Percentiles rank a stretch among this genome's conserved stretches.
Evolutionary conservation across 2,329 filamentous ascomycete genomes (phyloP).

Genomic region (Hypoxylon rubiginosum): DNA sequence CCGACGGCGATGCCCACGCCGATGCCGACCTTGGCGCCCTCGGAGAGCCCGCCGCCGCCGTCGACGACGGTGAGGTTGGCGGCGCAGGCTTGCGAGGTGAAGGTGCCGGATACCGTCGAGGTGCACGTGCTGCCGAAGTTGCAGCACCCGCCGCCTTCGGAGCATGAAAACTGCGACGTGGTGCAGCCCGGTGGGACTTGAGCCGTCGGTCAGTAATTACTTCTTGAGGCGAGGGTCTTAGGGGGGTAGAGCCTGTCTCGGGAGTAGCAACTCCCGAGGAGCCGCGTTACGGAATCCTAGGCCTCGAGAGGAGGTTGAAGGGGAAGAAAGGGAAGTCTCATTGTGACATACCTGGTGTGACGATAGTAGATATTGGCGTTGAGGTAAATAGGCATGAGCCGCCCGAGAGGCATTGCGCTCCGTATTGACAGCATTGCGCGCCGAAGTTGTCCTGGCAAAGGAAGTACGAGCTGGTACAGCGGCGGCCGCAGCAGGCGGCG

Average conservation of each 20-base stretch:
- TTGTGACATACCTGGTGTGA: constrained; percentile 45
- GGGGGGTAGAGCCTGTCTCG: not conserved
- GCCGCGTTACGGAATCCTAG: no score
- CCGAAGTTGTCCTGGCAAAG: constrained; percentile 61
- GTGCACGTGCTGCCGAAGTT: constrained; percentile 54
- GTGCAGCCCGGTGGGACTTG: constrained; percentile 59
- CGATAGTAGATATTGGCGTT: constrained; percentile 44
- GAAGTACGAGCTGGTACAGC: constrained; percentile 53
- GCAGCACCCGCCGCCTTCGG: constrained; percentile 65
- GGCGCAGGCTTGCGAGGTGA: constrained; percentile 52
- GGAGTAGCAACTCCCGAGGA: not conserved
- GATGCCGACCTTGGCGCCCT: constrained; percentile 69
- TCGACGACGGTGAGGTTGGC: constrained; percentile 48
- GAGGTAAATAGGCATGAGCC: constrained; percentile 54
- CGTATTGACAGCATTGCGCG: constrained; percentile 64
- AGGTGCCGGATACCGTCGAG: constrained; percentile 56
- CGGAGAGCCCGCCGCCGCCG: constrained; percentile 54
- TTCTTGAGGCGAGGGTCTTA: no score
- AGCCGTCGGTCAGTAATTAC: not conserved
- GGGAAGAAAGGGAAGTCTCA: no score
- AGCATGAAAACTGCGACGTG: constrained; percentile 60
- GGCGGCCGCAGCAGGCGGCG: constrained; percentile 43
- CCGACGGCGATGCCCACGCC: constrained; percentile 65
- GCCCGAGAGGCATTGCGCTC: constrained; percentile 57
- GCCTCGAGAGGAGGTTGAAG: no score